These are phyloP conservation scores for Phytophthora multivora DNA, from an alignment of 352 stramenopile genomes.

Conservation along the genomic window DNA sequence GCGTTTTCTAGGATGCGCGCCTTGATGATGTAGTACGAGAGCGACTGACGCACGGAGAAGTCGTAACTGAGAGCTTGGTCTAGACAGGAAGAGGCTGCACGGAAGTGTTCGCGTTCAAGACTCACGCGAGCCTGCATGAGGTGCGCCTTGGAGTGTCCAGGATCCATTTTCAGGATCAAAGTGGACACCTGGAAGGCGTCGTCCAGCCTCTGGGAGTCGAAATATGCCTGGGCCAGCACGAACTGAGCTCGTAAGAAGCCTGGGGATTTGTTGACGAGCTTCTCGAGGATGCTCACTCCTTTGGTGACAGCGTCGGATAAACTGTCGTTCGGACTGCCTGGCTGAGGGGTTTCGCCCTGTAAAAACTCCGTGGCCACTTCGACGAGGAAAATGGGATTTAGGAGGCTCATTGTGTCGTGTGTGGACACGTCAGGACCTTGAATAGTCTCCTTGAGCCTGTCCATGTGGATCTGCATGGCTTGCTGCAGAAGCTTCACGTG, in stretches of 20 bases:
- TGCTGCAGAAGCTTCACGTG: constrained; percentile 80
- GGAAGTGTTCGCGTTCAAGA: constrained; percentile 79
- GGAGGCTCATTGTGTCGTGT: constrained; percentile 73
- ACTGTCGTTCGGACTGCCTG: constrained; percentile 14
- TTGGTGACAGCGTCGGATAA: constrained; percentile 28
- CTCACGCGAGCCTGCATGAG: constrained; percentile 85
- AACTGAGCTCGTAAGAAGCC: constrained; percentile 87
- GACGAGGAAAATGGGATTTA: constrained; percentile 91
- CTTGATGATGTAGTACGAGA: constrained; percentile 90
- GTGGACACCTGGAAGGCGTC: constrained; percentile 83
- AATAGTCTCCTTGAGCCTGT: constrained; percentile 71
- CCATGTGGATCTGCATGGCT: constrained; percentile 84
- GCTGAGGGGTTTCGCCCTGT: constrained; percentile 36
- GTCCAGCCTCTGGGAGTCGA: constrained; percentile 68
- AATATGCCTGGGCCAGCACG: constrained; percentile 83
- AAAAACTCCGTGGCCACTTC: constrained; percentile 88
- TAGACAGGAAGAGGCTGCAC: constrained; percentile 68
- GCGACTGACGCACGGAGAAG: constrained; percentile 85
- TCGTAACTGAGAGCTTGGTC: constrained; percentile 91
- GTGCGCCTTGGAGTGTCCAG: constrained; percentile 72
- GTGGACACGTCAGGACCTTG: constrained; percentile 68
- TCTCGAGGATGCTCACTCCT: constrained; percentile 70
- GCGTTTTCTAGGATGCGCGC: constrained; percentile 79
- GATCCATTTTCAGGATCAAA: constrained; percentile 81
- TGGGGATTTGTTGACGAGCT: constrained; percentile 81